Evolutionary conservation across 2,329 filamentous ascomycete genomes (phyloP).

Genomic region (Zymoseptoria crescenta): DNA sequence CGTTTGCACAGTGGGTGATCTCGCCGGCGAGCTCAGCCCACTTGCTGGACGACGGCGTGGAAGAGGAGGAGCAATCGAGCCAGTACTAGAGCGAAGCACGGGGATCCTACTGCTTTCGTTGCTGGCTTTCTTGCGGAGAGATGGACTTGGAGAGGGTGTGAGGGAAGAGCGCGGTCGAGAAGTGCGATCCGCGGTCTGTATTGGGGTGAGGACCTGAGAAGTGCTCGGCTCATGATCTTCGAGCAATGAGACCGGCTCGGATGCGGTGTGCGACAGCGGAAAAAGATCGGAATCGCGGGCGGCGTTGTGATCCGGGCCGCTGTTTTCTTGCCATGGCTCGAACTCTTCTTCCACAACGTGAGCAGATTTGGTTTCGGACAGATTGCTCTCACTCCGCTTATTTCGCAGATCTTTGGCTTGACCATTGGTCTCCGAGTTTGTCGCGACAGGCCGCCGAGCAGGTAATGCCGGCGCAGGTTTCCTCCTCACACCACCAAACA

Average conservation of each 20-base stretch:
- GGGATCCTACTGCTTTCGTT: not conserved
- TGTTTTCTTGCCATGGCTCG: constrained; percentile 17
- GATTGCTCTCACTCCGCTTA: not conserved
- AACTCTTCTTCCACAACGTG: constrained; percentile 13
- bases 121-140: not conserved
- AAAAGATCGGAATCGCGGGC: not conserved
- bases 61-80: not conserved
- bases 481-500: constrained; percentile 12
- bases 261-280: not conserved
- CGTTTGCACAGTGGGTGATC: not conserved
- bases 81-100: not conserved
- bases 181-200: constrained; percentile 3
- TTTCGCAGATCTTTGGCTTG: not conserved
- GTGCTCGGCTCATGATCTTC: constrained; percentile 2
- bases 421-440: not conserved
- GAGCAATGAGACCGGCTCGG: not conserved
- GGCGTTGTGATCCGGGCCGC: not conserved
- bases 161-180: not conserved
- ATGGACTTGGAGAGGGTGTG: not conserved
- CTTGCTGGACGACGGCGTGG: not conserved
- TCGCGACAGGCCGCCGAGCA: not conserved
- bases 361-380: not conserved
- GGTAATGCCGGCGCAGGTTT: constrained; percentile 12
- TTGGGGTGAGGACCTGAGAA: constrained; percentile 4
- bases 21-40: not conserved